Base-by-base conservation (phyloP, 2,329 filamentous ascomycete species). In the Fusarium praegraminearum region DNA sequence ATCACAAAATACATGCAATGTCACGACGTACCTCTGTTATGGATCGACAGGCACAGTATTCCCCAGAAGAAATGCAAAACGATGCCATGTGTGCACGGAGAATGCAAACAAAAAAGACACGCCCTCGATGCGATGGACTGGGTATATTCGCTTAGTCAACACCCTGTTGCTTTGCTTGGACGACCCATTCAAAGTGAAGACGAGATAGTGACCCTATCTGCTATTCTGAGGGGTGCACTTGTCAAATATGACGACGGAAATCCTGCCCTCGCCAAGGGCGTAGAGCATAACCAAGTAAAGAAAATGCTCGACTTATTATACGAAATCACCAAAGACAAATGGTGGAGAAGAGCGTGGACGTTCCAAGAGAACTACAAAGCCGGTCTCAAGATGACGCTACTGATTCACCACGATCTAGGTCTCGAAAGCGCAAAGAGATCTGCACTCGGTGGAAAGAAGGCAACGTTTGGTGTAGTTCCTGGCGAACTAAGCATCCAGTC, bases 331-430 rank as follows among this genome's bases (percentile, higher is more conserved):
- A 38, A 32, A 1, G 76, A 77, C 11, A 41, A 49, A 6, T 78
- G 76, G 77, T 79, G 76, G 76, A 60, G 52, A 1, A 69, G 76
- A 16, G 77, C 76, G 4, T 80, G 77, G 76, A 79, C 75, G 1
- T 79, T 77, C 30, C 77, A 79, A 20, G 77, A 79, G 54, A 79
- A 77, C 44, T 79, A 79, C 38, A 68, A 73, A 30, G 77, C 67
- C 7, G 73, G 74, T 3, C 35, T 40, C 16, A 35, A 65, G 0
- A 79, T 80, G 77, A 63, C 38, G 1, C 71, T 79, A 10, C 59
- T 79, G 0, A 75, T 79, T 9, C 67, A 65, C 5, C 76, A 79
- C 43, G 18, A 10, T n/a, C 28, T 36, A 7, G 57, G 56, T 0
- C 55, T 74, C 0, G 73, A 78, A 16, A 10, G 28, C 2, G 15